These are phyloP conservation scores for Microbotryomycetes sp. DNA, from an alignment of 1,284 basidiomycete species.

Conservation along the genomic window DNA sequence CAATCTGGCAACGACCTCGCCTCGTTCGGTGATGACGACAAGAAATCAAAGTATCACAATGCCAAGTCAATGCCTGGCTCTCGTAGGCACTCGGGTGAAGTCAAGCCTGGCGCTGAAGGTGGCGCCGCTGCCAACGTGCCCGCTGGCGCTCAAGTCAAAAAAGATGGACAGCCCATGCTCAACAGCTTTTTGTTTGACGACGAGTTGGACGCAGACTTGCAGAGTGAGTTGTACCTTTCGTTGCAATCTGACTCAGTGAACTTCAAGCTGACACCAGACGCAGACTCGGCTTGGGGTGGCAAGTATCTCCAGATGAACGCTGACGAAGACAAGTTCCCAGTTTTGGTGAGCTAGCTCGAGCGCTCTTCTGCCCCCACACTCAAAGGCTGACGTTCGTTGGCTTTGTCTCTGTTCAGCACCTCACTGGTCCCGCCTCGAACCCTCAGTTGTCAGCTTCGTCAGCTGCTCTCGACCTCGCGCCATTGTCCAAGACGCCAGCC, in stretches of 20 bases:
- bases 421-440: neutral
- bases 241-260: neutral
- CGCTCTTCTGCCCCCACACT: too few species aligned
- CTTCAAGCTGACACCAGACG: neutral
- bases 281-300: slow-evolving; percentile 65
- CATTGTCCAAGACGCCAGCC: slow-evolving; percentile 72
- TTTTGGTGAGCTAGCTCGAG: slow-evolving; percentile 45
- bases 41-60: slow-evolving; percentile 5
- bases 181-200: slow-evolving; percentile 71
- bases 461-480: slow-evolving; percentile 84
- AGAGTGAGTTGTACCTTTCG: slow-evolving; percentile 54
- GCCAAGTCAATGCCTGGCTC: slow-evolving; percentile 33
- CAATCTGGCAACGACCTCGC: slow-evolving; percentile 36
- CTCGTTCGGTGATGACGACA: slow-evolving; percentile 15
- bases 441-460: slow-evolving; percentile 75
- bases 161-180: slow-evolving; percentile 32
- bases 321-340: slow-evolving; percentile 78
- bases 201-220: slow-evolving; percentile 81
- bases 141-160: slow-evolving; percentile 4
- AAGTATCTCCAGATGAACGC: slow-evolving; percentile 75
- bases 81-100: slow-evolving; percentile 31
- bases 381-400: slow-evolving; percentile 46
- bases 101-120: slow-evolving; percentile 2
- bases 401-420: slow-evolving; percentile 54
- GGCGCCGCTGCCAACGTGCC: slow-evolving; percentile 3